phyloP scores from a whole-genome alignment of 2,329 filamentous ascomycete genomes.

The Bertia moriformis region DNA sequence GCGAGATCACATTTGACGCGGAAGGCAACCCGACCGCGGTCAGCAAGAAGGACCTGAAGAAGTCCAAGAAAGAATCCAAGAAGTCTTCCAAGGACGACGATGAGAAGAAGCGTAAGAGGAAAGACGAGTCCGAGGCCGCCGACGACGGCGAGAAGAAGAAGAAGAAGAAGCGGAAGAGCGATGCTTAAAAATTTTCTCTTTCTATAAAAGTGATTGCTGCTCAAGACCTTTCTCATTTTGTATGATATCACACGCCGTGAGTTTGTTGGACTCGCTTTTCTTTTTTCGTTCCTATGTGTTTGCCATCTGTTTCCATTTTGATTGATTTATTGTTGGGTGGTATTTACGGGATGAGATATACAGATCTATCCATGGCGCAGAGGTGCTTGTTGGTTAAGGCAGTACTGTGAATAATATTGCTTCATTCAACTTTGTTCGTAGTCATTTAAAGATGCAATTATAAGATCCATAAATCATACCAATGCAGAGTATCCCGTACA shows the following conservation, averaged over 20 bases:
- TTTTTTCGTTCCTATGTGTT: conserved; percentile 6
- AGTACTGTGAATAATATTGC: conserved; percentile 7
- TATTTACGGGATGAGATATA: conserved; percentile 13
- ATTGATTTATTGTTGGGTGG: conserved; percentile 16
- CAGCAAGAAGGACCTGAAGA: conserved; percentile 67
- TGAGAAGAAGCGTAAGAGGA: conserved; percentile 60
- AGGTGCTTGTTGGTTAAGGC: conserved; percentile 12
- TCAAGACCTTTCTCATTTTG: neutral
- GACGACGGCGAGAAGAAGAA: conserved; percentile 50
- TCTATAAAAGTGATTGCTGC: neutral
- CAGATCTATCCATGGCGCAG: conserved; percentile 13
- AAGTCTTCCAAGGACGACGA: conserved; percentile 29
- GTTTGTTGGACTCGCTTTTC: conserved; percentile 8
- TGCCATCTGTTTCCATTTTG: conserved; percentile 21
- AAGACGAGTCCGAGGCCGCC: conserved; percentile 28
- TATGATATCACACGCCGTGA: conserved; percentile 1
- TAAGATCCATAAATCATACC: no score
- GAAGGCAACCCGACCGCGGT: conserved; percentile 53
- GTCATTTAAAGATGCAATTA: conserved; percentile 6
- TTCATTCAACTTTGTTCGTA: conserved; percentile 6
- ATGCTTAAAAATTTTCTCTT: conserved; percentile 5
- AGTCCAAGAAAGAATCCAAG: conserved; percentile 36
- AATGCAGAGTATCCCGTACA: no score
- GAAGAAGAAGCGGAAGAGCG: conserved; percentile 48
- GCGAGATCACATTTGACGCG: conserved; percentile 52